Percentiles rank a stretch among this genome's conserved stretches.
phyloP scores from a whole-genome alignment of 768 basidiomycete genomes.

The Pulveroboletus sp. region DNA sequence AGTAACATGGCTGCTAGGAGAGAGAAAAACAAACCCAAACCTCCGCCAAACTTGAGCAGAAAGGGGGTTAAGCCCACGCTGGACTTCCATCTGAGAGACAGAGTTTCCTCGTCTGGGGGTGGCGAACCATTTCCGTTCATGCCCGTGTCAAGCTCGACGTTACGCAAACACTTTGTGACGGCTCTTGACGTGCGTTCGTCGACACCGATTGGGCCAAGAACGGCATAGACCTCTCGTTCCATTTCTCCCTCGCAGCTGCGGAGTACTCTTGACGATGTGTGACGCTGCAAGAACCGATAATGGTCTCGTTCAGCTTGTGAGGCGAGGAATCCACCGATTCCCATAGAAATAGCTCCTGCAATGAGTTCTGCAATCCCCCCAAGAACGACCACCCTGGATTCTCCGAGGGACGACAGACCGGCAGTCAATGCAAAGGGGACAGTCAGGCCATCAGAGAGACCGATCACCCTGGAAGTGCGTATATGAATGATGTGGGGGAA shows the following conservation, averaged over 20 bases:
- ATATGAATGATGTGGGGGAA: conserved; percentile 1
- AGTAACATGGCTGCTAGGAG: not conserved
- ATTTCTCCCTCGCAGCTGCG: conserved; percentile 92
- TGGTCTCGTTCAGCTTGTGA: conserved; percentile 96
- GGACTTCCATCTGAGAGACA: conserved; percentile 59
- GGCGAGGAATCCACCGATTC: conserved; percentile 95
- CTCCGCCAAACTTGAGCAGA: conserved; percentile 93
- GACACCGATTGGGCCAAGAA: conserved; percentile 87
- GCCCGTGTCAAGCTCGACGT: conserved; percentile 50
- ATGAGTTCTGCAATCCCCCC: conserved; percentile 96
- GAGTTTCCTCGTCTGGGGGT: conserved; percentile 49
- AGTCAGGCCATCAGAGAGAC: conserved; percentile 86
- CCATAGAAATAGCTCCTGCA: conserved; percentile 96
- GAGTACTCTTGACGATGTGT: conserved; percentile 75
- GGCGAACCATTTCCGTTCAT: conserved; percentile 13
- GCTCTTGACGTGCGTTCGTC: conserved; percentile 74
- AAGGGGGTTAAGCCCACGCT: conserved; percentile 89
- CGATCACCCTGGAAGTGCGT: conserved; percentile 59
- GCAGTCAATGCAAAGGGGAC: conserved; percentile 91
- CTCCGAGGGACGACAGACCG: conserved; percentile 83
- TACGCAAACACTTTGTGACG: conserved; percentile 71
- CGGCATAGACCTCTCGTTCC: conserved; percentile 87
- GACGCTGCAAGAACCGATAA: conserved; percentile 72
- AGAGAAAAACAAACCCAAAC: conserved; percentile 55
- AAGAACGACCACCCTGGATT: conserved; percentile 86